Evolutionary conservation across 202 grass and related monocot species (phyloP).

Genomic region (Zizania palustris): DNA sequence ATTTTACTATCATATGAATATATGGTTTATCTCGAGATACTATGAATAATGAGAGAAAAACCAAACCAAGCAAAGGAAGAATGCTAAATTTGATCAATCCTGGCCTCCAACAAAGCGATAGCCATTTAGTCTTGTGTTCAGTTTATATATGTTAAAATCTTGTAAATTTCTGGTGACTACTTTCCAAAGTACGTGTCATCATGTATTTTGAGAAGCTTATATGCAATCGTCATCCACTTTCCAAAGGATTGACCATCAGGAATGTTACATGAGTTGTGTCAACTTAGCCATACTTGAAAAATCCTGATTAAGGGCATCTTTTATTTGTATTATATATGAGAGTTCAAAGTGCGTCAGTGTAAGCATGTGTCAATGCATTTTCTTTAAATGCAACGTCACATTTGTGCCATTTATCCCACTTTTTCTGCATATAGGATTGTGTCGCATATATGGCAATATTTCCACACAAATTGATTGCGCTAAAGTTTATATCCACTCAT

Average conservation of each 20-base stretch:
- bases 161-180: background rate
- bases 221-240: conserved; percentile 10
- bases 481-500: conserved; percentile 45
- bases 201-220: conserved; percentile 18
- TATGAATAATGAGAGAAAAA: conserved; percentile 2
- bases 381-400: conserved; percentile 24
- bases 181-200: background rate
- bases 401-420: conserved; percentile 10
- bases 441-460: conserved; percentile 28
- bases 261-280: conserved; percentile 23
- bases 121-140: conserved; percentile 3
- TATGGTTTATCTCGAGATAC: conserved; percentile 21
- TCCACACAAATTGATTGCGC: conserved; percentile 42
- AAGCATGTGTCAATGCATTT: conserved; percentile 18
- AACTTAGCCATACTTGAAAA: conserved; percentile 25
- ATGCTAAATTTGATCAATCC: conserved; percentile 10
- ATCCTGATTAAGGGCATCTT: conserved; percentile 21
- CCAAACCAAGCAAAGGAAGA: background rate
- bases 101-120: conserved; percentile 15
- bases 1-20: conserved; percentile 24
- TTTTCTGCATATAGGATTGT: conserved; percentile 20
- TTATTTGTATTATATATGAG: conserved; percentile 21
- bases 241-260: conserved; percentile 21
- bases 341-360: conserved; percentile 12
- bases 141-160: conserved; percentile 20